Conservation (phyloP, 2,329 filamentous ascomycete species). For the Lachnellula occidentalis region DNA sequence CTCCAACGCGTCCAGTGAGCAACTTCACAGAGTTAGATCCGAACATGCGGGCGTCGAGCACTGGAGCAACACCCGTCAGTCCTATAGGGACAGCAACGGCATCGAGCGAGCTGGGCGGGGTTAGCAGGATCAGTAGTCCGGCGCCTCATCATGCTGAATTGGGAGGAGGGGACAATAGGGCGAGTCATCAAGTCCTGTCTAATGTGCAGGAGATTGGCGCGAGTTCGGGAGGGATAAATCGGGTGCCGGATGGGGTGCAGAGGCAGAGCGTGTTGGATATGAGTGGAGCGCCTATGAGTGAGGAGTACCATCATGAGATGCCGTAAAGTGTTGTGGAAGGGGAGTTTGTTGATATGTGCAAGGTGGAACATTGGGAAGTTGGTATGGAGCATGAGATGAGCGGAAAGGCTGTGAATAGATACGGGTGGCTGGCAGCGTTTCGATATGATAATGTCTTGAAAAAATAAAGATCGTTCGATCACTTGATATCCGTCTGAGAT, state of each 20-base stretch:
- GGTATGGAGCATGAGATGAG: neutral
- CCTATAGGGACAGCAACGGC: neutral
- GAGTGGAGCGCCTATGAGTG: conserved; percentile 17
- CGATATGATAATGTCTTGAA: no score
- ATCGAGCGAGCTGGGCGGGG: neutral
- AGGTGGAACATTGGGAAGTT: neutral
- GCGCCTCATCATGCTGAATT: neutral
- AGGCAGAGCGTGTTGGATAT: conserved; percentile 11
- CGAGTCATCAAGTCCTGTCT: neutral
- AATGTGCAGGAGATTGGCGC: conserved; percentile 1
- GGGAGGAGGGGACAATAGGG: neutral
- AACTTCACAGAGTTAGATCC: conserved; percentile 7
- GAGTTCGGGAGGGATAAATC: neutral
- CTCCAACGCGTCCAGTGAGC: conserved; percentile 1
- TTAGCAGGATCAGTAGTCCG: neutral
- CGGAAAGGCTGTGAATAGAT: no score
- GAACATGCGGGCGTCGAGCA: neutral
- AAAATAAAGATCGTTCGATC: no score
- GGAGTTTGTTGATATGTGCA: neutral
- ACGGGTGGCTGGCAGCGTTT: no score
- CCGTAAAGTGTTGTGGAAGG: neutral
- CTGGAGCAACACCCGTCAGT: neutral
- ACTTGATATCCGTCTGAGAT: no score
- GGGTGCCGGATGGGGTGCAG: conserved; percentile 5
- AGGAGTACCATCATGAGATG: conserved; percentile 9